phyloP scores from a whole-genome alignment of 2,329 filamentous ascomycete species.

The Exophiala sp. region DNA sequence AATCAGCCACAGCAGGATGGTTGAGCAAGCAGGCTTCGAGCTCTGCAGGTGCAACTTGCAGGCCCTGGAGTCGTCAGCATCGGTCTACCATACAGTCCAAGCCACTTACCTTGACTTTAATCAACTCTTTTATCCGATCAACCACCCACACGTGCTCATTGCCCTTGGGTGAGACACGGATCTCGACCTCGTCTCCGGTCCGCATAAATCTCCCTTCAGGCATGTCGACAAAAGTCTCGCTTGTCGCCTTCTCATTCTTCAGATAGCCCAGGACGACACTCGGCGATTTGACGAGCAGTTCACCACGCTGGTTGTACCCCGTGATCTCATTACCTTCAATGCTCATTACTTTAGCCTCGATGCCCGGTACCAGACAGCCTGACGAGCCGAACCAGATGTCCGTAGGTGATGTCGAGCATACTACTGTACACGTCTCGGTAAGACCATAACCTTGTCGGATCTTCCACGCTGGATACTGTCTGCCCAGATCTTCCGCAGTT shows the following conservation, averaged over 20 bases:
- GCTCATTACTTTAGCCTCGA: slow-evolving; percentile 63
- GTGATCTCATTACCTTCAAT: slow-evolving; percentile 67
- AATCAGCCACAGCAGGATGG: slow-evolving; percentile 72
- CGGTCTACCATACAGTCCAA: background rate
- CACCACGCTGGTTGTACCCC: slow-evolving; percentile 69
- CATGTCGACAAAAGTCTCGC: slow-evolving; percentile 70
- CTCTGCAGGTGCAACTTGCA: background rate
- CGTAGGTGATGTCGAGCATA: slow-evolving; percentile 52
- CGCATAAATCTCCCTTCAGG: slow-evolving; percentile 62
- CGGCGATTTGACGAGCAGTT: slow-evolving; percentile 75
- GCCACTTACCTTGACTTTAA: slow-evolving; percentile 67
- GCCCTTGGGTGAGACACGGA: slow-evolving; percentile 60
- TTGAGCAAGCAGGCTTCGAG: slow-evolving; percentile 63
- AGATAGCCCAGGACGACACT: slow-evolving; percentile 78
- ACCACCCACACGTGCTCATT: slow-evolving; percentile 76
- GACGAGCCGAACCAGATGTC: slow-evolving; percentile 70
- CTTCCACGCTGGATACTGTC: slow-evolving; percentile 59
- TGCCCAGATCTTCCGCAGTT: slow-evolving; percentile 61
- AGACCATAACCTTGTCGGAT: slow-evolving; percentile 72
- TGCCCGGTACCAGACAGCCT: slow-evolving; percentile 64
- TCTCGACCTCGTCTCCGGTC: slow-evolving; percentile 78
- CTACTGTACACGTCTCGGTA: slow-evolving; percentile 72
- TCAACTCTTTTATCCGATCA: slow-evolving; percentile 74
- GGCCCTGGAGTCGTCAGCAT: background rate
- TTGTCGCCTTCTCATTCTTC: slow-evolving; percentile 79